A percentile compares a stretch with the other conserved stretches of the same genome.
phyloP scores from a whole-genome alignment of 371 early-diverging fungal species.

The Mucor racemosus region DNA sequence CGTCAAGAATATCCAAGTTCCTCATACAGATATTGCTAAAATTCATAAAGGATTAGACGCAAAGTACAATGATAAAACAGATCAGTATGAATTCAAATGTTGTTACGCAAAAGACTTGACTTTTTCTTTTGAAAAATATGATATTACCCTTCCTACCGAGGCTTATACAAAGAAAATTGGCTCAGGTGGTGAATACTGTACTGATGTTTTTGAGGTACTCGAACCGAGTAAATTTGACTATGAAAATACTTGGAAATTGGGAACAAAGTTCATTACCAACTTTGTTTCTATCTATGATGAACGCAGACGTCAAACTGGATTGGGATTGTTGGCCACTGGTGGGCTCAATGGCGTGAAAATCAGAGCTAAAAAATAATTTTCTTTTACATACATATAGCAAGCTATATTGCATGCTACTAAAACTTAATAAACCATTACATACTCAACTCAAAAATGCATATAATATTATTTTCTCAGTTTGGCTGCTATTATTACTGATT shows the following conservation, averaged over 20 bases:
- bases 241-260: slow-evolving; percentile 15
- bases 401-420: too few relatives aligned
- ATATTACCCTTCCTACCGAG: slow-evolving; percentile 12
- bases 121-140: slow-evolving; percentile 2
- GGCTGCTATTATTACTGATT: too few relatives aligned
- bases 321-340: neutral
- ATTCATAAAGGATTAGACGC: slow-evolving; percentile 6
- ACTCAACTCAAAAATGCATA: too few relatives aligned
- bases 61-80: neutral
- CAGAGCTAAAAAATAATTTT: neutral
- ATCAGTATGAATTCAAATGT: slow-evolving; percentile 8
- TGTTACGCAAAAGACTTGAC: slow-evolving; percentile 11
- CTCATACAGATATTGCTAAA: neutral
- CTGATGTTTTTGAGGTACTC: neutral
- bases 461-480: too few relatives aligned
- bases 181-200: neutral
- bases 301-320: slow-evolving; percentile 1
- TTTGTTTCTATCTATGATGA: slow-evolving; percentile 1
- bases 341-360: neutral
- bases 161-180: slow-evolving; percentile 8
- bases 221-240: neutral
- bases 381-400: neutral
- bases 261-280: slow-evolving; percentile 12
- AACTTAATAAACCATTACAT: neutral
- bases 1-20: neutral